Percentiles rank a stretch among this genome's conserved stretches.
Evolutionary conservation across 2,329 filamentous ascomycete species (phyloP).

Genomic region (Trichoderma simmonsii): DNA sequence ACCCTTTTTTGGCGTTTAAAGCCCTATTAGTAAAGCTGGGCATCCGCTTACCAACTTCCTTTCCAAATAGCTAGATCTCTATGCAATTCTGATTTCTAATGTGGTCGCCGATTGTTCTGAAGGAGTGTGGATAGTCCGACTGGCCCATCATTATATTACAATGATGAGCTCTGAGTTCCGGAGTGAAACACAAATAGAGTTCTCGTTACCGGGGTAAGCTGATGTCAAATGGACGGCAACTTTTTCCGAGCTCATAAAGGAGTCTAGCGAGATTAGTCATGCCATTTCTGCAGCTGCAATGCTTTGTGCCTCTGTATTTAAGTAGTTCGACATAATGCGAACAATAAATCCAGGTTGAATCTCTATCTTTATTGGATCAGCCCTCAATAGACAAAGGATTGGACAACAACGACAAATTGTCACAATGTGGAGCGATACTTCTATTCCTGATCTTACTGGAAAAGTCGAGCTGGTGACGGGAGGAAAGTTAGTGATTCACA

Average conservation of each 20-base stretch:
- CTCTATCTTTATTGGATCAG: neutral
- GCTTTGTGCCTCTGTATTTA: neutral
- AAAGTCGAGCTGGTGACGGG: neutral
- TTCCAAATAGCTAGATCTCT: neutral
- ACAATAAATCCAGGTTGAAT: neutral
- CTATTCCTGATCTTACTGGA: neutral
- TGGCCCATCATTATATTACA: neutral
- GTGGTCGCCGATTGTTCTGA: neutral
- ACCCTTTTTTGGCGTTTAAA: neutral
- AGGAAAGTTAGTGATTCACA: neutral
- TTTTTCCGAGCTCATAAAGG: neutral
- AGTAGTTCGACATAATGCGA: neutral
- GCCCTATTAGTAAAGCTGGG: neutral
- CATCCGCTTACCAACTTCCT: neutral
- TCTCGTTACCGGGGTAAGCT: neutral
- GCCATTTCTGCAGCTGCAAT: neutral
- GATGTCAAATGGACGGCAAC: neutral
- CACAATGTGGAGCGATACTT: neutral
- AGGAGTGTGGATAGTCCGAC: neutral
- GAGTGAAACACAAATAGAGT: neutral
- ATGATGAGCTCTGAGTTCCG: neutral
- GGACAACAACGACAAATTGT: neutral
- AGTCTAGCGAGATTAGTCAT: neutral
- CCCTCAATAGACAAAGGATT: neutral
- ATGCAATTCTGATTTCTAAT: too few relatives aligned